phyloP scores from a whole-genome alignment of 176 grass and related monocot genomes.

The Triticum dicoccoides region DNA sequence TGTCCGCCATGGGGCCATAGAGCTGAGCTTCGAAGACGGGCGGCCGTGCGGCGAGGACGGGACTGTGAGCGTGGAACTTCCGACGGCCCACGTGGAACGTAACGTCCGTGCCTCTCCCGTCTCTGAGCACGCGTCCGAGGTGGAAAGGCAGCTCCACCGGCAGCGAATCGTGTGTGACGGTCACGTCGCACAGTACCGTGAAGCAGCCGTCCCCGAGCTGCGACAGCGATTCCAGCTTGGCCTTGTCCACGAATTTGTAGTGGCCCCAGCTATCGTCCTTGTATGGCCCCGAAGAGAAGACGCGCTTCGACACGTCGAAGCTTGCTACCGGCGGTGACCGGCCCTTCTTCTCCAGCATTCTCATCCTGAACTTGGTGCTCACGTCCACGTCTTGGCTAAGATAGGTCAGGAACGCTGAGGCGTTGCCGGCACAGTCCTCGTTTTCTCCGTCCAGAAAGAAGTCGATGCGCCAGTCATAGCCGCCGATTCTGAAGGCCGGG shows the following conservation, averaged over 20 bases:
- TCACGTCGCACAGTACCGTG: neutral
- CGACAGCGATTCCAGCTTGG: neutral
- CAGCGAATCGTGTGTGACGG: neutral
- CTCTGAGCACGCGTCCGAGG: neutral
- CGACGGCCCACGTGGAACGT: neutral
- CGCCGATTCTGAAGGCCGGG: too few species aligned
- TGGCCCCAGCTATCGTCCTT: neutral
- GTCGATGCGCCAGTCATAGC: too few species aligned
- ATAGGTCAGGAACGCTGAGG: too few species aligned
- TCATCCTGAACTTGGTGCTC: too few species aligned
- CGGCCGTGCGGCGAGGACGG: neutral
- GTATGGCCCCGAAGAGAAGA: too few species aligned
- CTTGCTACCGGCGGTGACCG: too few species aligned
- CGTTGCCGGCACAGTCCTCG: too few species aligned
- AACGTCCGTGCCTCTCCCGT: neutral
- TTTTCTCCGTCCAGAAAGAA: too few species aligned
- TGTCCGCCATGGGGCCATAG: constrained; percentile 3
- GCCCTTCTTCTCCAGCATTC: too few species aligned
- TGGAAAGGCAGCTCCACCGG: neutral
- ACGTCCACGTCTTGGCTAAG: too few species aligned
- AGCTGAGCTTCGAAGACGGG: too few species aligned
- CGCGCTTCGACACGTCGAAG: too few species aligned
- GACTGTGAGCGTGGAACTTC: neutral
- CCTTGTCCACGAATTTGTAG: neutral
- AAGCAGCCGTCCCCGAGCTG: neutral